Evolutionary conservation across 257 asterid species (phyloP).

Genomic region (Plantago major): DNA sequence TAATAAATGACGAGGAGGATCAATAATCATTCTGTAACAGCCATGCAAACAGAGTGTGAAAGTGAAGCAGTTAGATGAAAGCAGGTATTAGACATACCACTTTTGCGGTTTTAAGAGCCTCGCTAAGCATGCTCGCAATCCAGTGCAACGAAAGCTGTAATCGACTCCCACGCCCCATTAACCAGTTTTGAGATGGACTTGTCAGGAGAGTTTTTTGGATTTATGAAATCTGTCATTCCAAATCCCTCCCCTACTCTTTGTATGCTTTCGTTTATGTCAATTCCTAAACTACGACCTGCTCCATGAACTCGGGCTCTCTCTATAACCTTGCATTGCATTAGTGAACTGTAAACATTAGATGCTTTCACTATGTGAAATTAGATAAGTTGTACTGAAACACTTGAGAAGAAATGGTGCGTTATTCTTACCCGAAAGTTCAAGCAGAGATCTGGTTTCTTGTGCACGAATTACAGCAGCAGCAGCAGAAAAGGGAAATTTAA

Average conservation of each 20-base stretch:
- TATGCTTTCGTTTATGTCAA: slow-evolving; percentile 37
- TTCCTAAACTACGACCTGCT: slow-evolving; percentile 34
- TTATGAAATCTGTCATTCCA: slow-evolving; percentile 47
- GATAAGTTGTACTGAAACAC: background rate
- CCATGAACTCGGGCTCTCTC: slow-evolving; percentile 40
- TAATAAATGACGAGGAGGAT: too few species aligned
- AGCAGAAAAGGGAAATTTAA: too few species aligned
- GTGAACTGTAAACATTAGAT: background rate
- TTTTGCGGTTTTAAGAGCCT: slow-evolving; percentile 40
- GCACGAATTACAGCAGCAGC: too few species aligned
- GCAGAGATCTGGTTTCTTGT: too few species aligned
- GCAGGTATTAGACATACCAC: slow-evolving; percentile 26
- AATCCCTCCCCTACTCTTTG: slow-evolving; percentile 32
- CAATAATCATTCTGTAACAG: too few species aligned
- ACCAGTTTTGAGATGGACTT: slow-evolving; percentile 33
- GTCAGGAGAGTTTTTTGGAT: slow-evolving; percentile 21
- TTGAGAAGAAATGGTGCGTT: too few species aligned
- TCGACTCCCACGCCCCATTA: slow-evolving; percentile 39
- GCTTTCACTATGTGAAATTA: background rate
- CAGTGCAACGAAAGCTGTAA: slow-evolving; percentile 49
- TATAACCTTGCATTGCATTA: slow-evolving; percentile 18
- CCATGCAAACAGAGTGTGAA: too few species aligned
- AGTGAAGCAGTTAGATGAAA: too few species aligned
- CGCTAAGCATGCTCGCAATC: slow-evolving; percentile 33
- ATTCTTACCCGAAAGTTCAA: too few species aligned